Conservation (phyloP, 2,329 filamentous ascomycete genomes). For the Pezicula radicicola region DNA sequence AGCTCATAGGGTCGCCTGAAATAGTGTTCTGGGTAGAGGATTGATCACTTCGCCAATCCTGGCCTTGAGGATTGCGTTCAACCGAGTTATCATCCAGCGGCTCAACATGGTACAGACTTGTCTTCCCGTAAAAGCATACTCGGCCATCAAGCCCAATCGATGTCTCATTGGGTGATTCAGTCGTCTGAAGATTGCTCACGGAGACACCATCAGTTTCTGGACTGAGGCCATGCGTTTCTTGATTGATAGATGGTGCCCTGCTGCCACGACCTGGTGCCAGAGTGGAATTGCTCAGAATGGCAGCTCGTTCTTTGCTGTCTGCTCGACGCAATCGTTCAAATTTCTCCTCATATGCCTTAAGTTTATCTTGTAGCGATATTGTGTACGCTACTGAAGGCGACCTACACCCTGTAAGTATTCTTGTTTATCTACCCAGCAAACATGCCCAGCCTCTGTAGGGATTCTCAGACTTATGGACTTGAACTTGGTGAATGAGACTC, state of each 20-base stretch:
- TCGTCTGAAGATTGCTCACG: background rate
- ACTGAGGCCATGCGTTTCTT: background rate
- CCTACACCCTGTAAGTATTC: no score
- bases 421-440: no score
- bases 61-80: background rate
- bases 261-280: no score
- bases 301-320: background rate
- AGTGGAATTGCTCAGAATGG: background rate
- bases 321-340: background rate
- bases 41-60: background rate
- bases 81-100: background rate
- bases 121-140: background rate
- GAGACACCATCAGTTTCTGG: background rate
- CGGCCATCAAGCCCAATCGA: background rate
- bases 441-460: background rate
- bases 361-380: background rate
- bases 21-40: no score
- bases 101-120: background rate
- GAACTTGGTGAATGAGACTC: background rate
- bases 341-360: background rate
- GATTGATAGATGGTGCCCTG: no score
- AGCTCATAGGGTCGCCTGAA: no score
- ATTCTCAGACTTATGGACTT: background rate
- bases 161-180: background rate
- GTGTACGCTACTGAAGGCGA: no score